phyloP scores from a whole-genome alignment of 306 rosid species.

The Luffa acutangula region DNA sequence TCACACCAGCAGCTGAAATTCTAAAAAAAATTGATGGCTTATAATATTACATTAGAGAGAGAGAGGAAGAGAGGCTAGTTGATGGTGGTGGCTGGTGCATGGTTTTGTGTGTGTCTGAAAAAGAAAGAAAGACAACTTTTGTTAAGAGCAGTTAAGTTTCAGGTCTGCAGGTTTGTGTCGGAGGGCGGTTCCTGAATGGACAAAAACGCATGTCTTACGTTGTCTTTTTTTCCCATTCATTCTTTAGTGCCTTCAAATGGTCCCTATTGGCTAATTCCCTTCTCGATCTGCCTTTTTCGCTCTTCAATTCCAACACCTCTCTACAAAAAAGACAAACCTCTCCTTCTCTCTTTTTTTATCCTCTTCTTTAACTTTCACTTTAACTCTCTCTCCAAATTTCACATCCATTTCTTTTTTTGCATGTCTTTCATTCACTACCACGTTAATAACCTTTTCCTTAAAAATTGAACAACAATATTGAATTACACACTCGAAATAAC shows the following conservation, averaged over 20 bases:
- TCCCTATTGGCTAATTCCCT: background rate
- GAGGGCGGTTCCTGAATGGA: conserved; percentile 7
- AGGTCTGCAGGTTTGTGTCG: conserved; percentile 8
- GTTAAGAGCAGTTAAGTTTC: background rate
- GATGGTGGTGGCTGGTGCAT: background rate
- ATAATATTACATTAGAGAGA: background rate
- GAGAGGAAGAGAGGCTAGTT: background rate
- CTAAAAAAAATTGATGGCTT: background rate
- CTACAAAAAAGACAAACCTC: background rate
- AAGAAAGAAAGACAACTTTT: background rate
- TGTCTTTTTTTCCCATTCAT: conserved; percentile 1
- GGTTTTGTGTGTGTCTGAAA: conserved; percentile 1
- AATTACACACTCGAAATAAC: too few species aligned
- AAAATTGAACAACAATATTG: too few species aligned
- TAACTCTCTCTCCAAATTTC: background rate
- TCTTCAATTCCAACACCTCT: background rate
- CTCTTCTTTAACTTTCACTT: background rate
- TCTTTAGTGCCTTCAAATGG: background rate
- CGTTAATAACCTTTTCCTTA: background rate
- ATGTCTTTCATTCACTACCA: background rate
- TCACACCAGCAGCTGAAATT: too few species aligned
- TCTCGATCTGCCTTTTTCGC: background rate
- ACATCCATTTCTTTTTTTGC: background rate
- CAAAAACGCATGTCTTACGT: conserved; percentile 7
- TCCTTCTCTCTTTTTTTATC: background rate